Conservation (phyloP, 139 green algal genomes). For the Chlorella sp. region DNA sequence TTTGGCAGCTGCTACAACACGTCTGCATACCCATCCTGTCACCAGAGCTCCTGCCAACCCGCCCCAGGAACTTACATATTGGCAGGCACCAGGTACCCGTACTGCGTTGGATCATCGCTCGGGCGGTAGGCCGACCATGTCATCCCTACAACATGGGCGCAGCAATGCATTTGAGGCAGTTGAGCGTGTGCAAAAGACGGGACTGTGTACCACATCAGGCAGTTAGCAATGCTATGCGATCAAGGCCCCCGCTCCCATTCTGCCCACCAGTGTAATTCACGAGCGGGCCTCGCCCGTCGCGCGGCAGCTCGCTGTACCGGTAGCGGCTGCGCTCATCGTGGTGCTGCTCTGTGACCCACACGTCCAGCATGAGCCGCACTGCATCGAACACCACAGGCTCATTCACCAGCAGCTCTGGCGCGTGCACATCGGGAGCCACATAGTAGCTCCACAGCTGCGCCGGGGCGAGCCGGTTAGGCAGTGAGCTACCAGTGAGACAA, state of each 20-base stretch:
- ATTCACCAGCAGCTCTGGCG: slow-evolving; percentile 29
- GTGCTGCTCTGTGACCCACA: slow-evolving; percentile 56
- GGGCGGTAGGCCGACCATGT: slow-evolving; percentile 69
- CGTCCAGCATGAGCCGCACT: slow-evolving; percentile 21
- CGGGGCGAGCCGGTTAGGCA: no score
- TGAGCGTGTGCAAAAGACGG: neutral
- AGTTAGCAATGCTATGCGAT: neutral
- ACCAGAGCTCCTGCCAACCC: no score
- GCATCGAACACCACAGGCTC: slow-evolving; percentile 57
- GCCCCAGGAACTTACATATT: no score
- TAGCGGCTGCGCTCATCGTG: slow-evolving; percentile 59
- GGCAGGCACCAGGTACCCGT: slow-evolving; percentile 58
- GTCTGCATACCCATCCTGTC: no score
- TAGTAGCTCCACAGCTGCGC: slow-evolving; percentile 69
- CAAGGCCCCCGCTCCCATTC: no score
- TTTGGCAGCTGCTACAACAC: no score
- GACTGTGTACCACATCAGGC: neutral
- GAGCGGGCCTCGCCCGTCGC: slow-evolving; percentile 42
- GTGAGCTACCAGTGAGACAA: slow-evolving; percentile 45
- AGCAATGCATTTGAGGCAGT: neutral
- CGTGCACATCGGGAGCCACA: slow-evolving; percentile 32
- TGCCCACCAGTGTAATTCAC: slow-evolving; percentile 38
- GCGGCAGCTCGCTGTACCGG: slow-evolving; percentile 59
- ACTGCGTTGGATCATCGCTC: slow-evolving; percentile 60
- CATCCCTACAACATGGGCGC: slow-evolving; percentile 51